Conservation (phyloP, 106 monocot genomes). For the Allium cepa region DNA sequence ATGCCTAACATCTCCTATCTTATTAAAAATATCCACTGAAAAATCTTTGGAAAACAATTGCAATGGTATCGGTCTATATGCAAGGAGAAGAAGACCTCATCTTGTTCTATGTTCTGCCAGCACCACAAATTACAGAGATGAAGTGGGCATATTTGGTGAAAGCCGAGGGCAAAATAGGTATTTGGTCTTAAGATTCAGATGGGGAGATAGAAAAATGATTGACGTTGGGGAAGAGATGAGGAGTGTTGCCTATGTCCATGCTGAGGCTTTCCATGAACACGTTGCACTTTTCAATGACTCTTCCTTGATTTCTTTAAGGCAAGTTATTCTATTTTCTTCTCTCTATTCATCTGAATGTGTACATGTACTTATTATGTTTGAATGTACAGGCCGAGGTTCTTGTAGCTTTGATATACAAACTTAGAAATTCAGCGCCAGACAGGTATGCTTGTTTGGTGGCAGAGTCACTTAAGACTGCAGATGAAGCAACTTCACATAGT, state of each 20-base stretch:
- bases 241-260: constrained; percentile 72
- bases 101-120: not conserved
- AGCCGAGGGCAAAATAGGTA: constrained; percentile 15
- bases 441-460: constrained; percentile 97
- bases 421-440: constrained; percentile 59
- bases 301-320: constrained; percentile 78
- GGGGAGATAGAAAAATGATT: constrained; percentile 78
- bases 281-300: constrained; percentile 52
- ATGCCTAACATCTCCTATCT: not conserved
- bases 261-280: constrained; percentile 85
- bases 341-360: not conserved
- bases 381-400: constrained; percentile 82
- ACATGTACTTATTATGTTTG: not conserved
- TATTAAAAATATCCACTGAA: not conserved
- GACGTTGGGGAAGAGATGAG: constrained; percentile 61
- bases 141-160: not conserved
- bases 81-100: not conserved
- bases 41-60: not conserved
- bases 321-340: not conserved
- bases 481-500: not conserved
- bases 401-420: constrained; percentile 67
- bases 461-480: constrained; percentile 24
- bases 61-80: not conserved
- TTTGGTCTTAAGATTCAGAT: constrained; percentile 52
- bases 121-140: not conserved